Percentiles rank a stretch among this genome's conserved stretches.
Conservation (phyloP, 2,329 filamentous ascomycete genomes). For the Ophiostoma triangulosporum region DNA sequence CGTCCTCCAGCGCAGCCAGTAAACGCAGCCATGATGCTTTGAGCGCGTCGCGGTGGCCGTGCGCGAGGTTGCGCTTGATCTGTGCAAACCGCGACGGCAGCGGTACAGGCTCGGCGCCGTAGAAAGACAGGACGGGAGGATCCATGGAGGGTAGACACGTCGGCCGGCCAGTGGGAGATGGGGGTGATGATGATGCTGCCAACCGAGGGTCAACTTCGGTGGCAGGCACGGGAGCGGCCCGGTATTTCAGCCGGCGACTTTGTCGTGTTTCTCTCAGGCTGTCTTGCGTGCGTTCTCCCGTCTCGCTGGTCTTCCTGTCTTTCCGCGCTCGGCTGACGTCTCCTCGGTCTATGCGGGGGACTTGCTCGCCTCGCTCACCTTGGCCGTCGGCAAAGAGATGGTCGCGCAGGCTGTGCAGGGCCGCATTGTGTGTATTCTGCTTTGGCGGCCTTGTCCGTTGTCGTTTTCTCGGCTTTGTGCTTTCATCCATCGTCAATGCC, state of each 20-base stretch:
- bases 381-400: background rate
- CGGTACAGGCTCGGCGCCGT: constrained; percentile 43
- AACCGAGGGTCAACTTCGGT: background rate
- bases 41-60: constrained; percentile 39
- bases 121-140: constrained; percentile 40
- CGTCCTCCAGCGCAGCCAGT: constrained; percentile 34
- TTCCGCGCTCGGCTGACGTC: background rate
- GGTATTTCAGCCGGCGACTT: background rate
- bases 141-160: constrained; percentile 24
- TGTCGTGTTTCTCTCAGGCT: too few species aligned
- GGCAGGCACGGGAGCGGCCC: background rate
- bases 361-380: background rate
- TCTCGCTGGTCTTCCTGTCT: background rate
- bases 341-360: background rate
- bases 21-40: constrained; percentile 42
- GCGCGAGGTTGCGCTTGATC: constrained; percentile 41
- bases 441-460: background rate
- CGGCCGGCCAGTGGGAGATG: background rate
- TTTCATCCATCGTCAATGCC: too few species aligned
- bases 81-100: constrained; percentile 43
- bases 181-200: background rate
- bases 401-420: constrained; percentile 4
- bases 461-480: background rate
- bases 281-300: too few species aligned
- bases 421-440: background rate